Evolutionary conservation across 73 alveolate genomes (phyloP).

Genomic region (Paramecium biaurelia): DNA sequence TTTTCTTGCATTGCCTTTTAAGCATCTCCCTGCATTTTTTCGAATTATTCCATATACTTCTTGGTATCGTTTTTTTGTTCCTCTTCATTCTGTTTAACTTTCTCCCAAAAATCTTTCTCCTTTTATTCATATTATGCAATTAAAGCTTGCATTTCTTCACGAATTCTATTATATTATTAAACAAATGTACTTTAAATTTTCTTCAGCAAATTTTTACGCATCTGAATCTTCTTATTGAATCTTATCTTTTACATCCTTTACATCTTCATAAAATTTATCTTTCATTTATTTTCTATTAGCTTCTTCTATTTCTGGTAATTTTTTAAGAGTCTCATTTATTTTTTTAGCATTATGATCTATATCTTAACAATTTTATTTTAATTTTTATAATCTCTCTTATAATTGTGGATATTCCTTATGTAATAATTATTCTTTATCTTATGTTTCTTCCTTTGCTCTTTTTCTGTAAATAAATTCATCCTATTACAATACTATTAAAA

Average conservation of each 20-base stretch:
- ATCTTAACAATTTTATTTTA: not conserved
- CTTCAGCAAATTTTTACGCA: not conserved
- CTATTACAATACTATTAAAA: not conserved
- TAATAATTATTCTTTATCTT: not conserved
- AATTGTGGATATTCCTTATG: slow-evolving; percentile 5
- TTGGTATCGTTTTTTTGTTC: not conserved
- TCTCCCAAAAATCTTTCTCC: slow-evolving; percentile 27
- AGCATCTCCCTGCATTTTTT: slow-evolving; percentile 9
- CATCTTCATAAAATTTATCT: slow-evolving; percentile 23
- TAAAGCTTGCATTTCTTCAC: not conserved
- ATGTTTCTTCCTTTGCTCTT: slow-evolving; percentile 4
- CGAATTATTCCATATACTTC: slow-evolving; percentile 4
- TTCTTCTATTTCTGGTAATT: slow-evolving; percentile 20
- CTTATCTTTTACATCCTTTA: not conserved
- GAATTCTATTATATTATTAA: not conserved
- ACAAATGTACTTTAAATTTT: not conserved
- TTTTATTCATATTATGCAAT: not conserved
- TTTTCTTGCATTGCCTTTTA: slow-evolving; percentile 25
- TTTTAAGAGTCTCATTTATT: not conserved
- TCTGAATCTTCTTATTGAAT: not conserved
- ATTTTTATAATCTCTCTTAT: not conserved
- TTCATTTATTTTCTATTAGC: slow-evolving; percentile 20
- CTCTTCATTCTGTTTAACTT: slow-evolving; percentile 25
- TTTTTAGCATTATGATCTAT: not conserved
- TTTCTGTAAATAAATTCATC: not conserved